A percentile compares a stretch with the other conserved stretches of the same genome.
Evolutionary conservation across 768 basidiomycete genomes (phyloP).

Genomic region (Paxillus ammoniavirescens): DNA sequence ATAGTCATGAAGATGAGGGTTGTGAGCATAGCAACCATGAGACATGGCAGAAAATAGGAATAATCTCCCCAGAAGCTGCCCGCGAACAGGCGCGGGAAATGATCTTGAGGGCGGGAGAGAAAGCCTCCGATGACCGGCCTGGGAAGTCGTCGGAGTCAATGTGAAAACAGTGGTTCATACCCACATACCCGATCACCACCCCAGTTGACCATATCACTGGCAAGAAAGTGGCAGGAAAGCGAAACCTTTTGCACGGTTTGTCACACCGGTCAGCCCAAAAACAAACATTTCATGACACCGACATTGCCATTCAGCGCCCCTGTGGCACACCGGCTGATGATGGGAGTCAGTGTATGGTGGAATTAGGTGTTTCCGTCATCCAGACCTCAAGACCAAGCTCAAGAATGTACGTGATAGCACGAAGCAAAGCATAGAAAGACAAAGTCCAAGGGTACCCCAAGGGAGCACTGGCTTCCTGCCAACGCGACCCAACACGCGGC

Average conservation of each 20-base stretch:
- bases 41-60: conserved; percentile 65
- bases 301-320: conserved; percentile 64
- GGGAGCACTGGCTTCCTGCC: conserved; percentile 76
- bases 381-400: conserved; percentile 49
- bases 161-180: neutral
- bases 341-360: too few relatives aligned
- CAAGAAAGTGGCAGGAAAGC: too few relatives aligned
- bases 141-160: neutral
- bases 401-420: conserved; percentile 67
- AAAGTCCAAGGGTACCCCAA: conserved; percentile 57
- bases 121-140: conserved; percentile 48
- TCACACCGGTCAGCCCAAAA: conserved; percentile 54
- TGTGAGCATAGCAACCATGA: conserved; percentile 53
- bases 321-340: conserved; percentile 47
- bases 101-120: conserved; percentile 52
- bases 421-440: conserved; percentile 67
- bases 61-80: conserved; percentile 48
- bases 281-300: conserved; percentile 64
- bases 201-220: conserved; percentile 20
- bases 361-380: too few relatives aligned
- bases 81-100: conserved; percentile 47
- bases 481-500: conserved; percentile 62
- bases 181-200: conserved; percentile 32
- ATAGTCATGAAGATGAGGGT: conserved; percentile 46
- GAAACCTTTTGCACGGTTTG: conserved; percentile 18